Percentiles rank a stretch among this genome's conserved stretches.
Evolutionary conservation across 495 filamentous ascomycete species (phyloP).

Genomic region (Penicillium lividum): DNA sequence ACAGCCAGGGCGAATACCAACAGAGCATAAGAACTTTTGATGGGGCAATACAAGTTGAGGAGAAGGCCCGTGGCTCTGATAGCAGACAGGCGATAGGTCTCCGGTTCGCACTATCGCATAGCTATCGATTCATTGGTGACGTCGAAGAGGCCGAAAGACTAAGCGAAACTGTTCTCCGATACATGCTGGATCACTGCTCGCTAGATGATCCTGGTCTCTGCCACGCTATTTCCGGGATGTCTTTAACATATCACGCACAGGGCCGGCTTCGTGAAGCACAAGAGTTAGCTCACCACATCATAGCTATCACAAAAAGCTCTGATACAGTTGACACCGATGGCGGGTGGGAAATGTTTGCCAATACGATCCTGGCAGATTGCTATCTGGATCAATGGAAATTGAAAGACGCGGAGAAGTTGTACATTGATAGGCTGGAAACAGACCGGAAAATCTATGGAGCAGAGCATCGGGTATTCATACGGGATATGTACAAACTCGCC

Average conservation of each 20-base stretch:
- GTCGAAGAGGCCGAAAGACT: not conserved
- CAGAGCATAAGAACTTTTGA: not conserved
- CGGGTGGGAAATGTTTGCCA: not conserved
- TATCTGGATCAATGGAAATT: constrained; percentile 11
- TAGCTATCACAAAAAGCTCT: not conserved
- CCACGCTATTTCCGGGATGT: not conserved
- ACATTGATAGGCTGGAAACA: not conserved
- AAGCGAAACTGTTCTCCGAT: not conserved
- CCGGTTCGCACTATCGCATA: not conserved
- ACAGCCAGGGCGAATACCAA: not conserved
- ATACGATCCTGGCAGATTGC: not conserved
- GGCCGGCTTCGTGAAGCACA: not conserved
- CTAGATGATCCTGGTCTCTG: not conserved
- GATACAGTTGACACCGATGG: not conserved
- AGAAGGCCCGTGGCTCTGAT: not conserved
- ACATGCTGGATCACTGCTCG: not conserved
- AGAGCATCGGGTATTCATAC: constrained; percentile 1
- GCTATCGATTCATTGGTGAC: not conserved
- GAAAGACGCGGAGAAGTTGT: constrained; percentile 12
- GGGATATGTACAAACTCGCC: not conserved
- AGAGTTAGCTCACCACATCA: not conserved
- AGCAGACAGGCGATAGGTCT: not conserved
- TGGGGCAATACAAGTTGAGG: not conserved
- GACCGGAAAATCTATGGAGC: constrained; percentile 2
- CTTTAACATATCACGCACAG: not conserved